Conservation (phyloP, 83 land plant genomes). For the Diphasiastrum complanatum region DNA sequence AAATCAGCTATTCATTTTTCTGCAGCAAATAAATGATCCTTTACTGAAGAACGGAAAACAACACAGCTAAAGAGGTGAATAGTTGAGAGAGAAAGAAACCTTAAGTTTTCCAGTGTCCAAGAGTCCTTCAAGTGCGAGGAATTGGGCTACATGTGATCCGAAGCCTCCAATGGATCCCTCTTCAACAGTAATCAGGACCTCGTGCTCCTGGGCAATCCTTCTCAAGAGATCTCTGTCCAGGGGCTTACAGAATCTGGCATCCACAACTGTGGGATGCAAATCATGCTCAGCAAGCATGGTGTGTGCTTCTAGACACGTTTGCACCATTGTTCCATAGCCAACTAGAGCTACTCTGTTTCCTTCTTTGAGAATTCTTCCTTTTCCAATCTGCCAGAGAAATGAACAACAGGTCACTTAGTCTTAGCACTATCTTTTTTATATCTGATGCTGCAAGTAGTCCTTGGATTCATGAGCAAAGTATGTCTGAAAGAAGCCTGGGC, state of each 20-base stretch:
- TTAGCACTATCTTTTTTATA: no score
- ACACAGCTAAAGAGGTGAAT: no score
- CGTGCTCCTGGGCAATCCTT: conserved; percentile 19
- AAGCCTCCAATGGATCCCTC: conserved; percentile 24
- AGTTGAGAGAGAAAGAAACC: no score
- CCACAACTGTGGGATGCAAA: conserved; percentile 19
- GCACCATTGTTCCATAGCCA: conserved; percentile 29
- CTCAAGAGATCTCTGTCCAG: conserved; percentile 18
- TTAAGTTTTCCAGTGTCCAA: conserved; percentile 23
- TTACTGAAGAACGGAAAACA: no score
- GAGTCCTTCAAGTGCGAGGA: conserved; percentile 24
- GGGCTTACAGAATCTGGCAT: conserved; percentile 26
- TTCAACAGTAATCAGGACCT: conserved; percentile 23
- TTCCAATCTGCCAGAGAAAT: conserved; percentile 16
- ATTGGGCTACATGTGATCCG: conserved; percentile 25
- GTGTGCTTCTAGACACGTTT: conserved; percentile 23
- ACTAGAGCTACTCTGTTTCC: conserved; percentile 18
- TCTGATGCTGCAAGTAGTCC: neutral
- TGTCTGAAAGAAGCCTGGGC: neutral
- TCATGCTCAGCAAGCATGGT: conserved; percentile 11
- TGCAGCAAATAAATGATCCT: no score
- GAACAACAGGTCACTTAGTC: neutral
- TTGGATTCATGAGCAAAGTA: neutral
- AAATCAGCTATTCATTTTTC: no score
- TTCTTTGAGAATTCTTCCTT: conserved; percentile 18